phyloP scores from a whole-genome alignment of 768 basidiomycete genomes.

The Psilocybe cyanescens region DNA sequence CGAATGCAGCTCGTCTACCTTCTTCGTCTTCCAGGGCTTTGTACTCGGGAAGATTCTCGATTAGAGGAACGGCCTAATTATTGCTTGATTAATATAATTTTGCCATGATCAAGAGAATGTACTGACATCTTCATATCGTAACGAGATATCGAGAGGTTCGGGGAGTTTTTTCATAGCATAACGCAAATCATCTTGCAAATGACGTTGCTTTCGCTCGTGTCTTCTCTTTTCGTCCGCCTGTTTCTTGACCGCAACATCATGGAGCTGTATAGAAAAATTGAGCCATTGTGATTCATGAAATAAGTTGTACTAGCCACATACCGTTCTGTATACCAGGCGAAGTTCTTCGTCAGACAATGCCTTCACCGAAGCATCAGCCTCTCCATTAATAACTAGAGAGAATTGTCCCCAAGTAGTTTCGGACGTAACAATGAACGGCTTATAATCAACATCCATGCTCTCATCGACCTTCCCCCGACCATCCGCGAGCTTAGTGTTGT shows the following conservation, averaged over 20 bases:
- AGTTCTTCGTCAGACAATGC: conserved; percentile 57
- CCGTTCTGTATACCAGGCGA: conserved; percentile 62
- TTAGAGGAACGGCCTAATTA: conserved; percentile 67
- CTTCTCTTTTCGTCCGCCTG: conserved; percentile 89
- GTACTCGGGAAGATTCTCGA: conserved; percentile 85
- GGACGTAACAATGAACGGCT: conserved; percentile 46
- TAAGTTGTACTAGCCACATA: conserved; percentile 37
- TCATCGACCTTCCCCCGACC: conserved; percentile 25
- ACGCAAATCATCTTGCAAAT: conserved; percentile 93
- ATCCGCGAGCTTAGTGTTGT: conserved; percentile 44
- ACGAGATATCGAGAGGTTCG: conserved; percentile 75
- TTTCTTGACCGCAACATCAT: conserved; percentile 68
- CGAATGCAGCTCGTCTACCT: conserved; percentile 76
- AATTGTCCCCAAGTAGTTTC: conserved; percentile 74
- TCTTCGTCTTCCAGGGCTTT: conserved; percentile 91
- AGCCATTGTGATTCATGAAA: background rate
- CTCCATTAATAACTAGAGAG: conserved; percentile 53
- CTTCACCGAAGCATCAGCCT: conserved; percentile 54
- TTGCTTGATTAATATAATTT: background rate
- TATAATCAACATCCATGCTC: conserved; percentile 28
- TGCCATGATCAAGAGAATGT: background rate
- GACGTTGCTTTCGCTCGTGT: conserved; percentile 80
- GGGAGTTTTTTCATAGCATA: conserved; percentile 92
- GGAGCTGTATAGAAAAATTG: conserved; percentile 53
- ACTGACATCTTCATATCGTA: conserved; percentile 82